Base-by-base conservation (phyloP, 2,329 filamentous ascomycete genomes). In the Colletotrichum abscissum region DNA sequence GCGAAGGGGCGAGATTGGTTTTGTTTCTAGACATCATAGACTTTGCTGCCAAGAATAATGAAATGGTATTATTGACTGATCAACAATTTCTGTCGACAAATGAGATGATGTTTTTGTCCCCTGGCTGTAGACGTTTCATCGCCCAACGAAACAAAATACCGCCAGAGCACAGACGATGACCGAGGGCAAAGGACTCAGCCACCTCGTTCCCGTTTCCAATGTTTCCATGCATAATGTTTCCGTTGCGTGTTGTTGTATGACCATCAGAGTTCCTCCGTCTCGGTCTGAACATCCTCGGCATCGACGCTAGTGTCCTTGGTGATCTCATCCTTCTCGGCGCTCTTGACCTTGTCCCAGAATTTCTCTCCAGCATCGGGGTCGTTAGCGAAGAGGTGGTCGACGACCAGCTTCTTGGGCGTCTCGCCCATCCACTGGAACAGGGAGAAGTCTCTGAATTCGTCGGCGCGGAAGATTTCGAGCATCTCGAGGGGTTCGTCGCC, bases 391-490 rank as follows among this genome's bases (percentile, higher is more conserved):
- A 94, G 78, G 75, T 92, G 91, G 75, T 94, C 92, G 42, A 88
- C 84, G 8, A 93, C 91, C 83, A 92, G 85, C 73, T 89, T 86
- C 84, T 88, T 87, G 1, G 92, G 92, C 9, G 92, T 93, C 84
- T 93, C 91, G 3, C 92, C 92, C 81, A 94, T 86, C 92, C 92
- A 94, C 82, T 94, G 91, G 82, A 93, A 93, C n/a, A 94, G 84
- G 0, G 90, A 92, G 77, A 94, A 93, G 79, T 94, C 92, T 75
- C 91, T 86, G 79, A 95, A 95, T 79, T 91, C 87, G 76, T 93
- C 90, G 0, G 92, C 89, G 62, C 91, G 88, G 84, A 95, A 93
- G 24, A 95, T 91, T 82, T 95, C 93, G 22, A 95, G 84, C 81
- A 95, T 93, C 79, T 94, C 91, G 3, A 95, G 82, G 24, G 92